Base-by-base conservation (phyloP, 2,329 filamentous ascomycete species). In the Paramyrothecium roridum region DNA sequence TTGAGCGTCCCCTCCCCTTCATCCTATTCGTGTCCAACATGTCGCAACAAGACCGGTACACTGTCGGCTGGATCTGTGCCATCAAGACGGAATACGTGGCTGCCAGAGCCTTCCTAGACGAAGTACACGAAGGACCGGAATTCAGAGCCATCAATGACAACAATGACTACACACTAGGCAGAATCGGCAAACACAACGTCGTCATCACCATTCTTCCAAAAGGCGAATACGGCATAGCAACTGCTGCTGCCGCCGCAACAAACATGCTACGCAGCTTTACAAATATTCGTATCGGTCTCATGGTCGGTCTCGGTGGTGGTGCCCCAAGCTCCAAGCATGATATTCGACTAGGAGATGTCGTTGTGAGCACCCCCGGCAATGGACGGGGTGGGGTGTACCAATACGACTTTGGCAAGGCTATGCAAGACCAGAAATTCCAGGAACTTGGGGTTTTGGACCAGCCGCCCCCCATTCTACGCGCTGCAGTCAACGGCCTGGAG, bases 51-150 rank as follows among this genome's bases (percentile, higher is more conserved):
- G n/a, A n/a, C n/a, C n/a, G n/a, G n/a, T 78, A 77, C 53, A 74
- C 65, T 0, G 67, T 78, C 7, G 75, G 73, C 21, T 77, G 74
- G 75, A 76, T 80, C 8, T 78, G 73, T 54, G 74, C 74, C 13
- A 56, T 77, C 2, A 20, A 8, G 0, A 64, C 58, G 0, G 76
- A 79, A 52, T 66, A 62, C 40, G 64, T 70, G 47, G 74, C 75
- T 3, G 75, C 75, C 3, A 57, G 59, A 21, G 61, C 52, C 1
- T 69, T 77, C 33, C 70, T 78, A 2, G 75, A 79, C 50, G 68
- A 76, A 21, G 23, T 30, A 20, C 48, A 54, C 37, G 34, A 47
- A 16, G 16, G 3, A 23, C 21, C 46, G 57, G 56, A 63, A 45
- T 70, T 76, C 51, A 63, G 65, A 20, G 11, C 53, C 1, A 34